Evolutionary conservation across 2,329 filamentous ascomycete species (phyloP).

Genomic region (Diaporthe citrichinensis): DNA sequence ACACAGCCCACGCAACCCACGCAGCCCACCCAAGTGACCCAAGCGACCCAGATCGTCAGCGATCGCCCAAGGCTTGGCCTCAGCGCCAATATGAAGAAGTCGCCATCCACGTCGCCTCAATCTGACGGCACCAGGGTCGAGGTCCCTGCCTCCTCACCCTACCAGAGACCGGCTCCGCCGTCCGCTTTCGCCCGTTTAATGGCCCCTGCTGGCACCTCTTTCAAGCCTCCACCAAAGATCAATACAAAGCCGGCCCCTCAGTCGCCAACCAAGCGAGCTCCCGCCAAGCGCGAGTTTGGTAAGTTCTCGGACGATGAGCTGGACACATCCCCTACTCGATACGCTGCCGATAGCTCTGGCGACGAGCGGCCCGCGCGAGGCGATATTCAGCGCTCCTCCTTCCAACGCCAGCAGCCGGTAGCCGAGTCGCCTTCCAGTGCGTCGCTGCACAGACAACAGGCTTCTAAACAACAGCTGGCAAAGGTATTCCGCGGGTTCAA

Average conservation of each 20-base stretch:
- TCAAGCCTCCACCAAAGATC: conserved; percentile 58
- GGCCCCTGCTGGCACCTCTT: conserved; percentile 82
- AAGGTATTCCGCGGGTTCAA: conserved; percentile 37
- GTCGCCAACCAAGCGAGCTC: neutral
- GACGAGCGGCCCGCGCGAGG: conserved; percentile 70
- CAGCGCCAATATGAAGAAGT: neutral
- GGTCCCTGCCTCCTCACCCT: conserved; percentile 84
- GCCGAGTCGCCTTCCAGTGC: conserved; percentile 48
- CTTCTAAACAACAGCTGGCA: conserved; percentile 37
- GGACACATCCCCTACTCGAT: conserved; percentile 55
- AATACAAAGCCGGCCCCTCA: conserved; percentile 42
- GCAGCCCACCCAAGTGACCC: conserved; percentile 56
- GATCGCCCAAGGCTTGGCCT: conserved; percentile 54
- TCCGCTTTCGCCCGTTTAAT: conserved; percentile 57
- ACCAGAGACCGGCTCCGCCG: conserved; percentile 42
- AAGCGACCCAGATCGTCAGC: conserved; percentile 55
- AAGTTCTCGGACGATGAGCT: conserved; percentile 51
- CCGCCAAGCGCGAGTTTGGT: conserved; percentile 44
- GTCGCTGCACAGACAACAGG: conserved; percentile 27
- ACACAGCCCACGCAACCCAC: conserved; percentile 56
- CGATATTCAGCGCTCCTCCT: conserved; percentile 74
- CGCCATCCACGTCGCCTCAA: conserved; percentile 4
- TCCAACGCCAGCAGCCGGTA: conserved; percentile 59
- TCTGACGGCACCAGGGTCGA: conserved; percentile 67
- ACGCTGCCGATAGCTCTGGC: conserved; percentile 68